phyloP scores from a whole-genome alignment of 495 filamentous ascomycete genomes.

The Paragyromitra xinjiangensis region DNA sequence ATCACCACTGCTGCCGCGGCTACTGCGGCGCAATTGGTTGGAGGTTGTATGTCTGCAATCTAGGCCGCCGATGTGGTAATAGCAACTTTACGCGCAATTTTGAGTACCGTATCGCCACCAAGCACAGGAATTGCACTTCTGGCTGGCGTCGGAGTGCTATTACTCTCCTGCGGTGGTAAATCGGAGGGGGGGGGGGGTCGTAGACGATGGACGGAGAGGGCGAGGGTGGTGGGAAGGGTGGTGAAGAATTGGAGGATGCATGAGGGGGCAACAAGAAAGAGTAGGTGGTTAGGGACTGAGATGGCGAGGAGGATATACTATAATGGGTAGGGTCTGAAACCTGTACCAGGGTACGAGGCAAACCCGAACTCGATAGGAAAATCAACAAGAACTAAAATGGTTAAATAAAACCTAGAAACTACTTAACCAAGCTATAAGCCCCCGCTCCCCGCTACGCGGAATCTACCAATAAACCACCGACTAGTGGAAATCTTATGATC shows the following conservation, averaged over 20 bases:
- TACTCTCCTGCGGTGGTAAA: neutral
- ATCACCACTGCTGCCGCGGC: neutral
- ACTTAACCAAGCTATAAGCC: neutral
- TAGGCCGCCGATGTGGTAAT: neutral
- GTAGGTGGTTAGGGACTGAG: neutral
- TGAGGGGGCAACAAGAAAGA: neutral
- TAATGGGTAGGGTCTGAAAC: neutral
- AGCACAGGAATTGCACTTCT: neutral
- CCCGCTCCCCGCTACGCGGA: neutral
- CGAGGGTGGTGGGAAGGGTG: neutral
- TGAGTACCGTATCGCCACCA: neutral
- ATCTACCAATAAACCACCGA: neutral
- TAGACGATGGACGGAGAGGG: neutral
- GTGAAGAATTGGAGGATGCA: neutral
- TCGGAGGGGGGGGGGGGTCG: neutral
- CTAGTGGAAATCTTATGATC: constrained; percentile 1
- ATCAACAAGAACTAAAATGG: neutral
- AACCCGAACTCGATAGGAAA: neutral
- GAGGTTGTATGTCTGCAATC: neutral
- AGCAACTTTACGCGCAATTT: neutral
- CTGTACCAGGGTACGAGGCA: neutral
- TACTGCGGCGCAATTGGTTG: neutral
- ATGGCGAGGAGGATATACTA: neutral
- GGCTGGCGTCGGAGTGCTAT: neutral
- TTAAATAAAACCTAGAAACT: neutral